Base-by-base conservation (phyloP, 2,329 filamentous ascomycete species). In the Pseudogymnoascus sp. region DNA sequence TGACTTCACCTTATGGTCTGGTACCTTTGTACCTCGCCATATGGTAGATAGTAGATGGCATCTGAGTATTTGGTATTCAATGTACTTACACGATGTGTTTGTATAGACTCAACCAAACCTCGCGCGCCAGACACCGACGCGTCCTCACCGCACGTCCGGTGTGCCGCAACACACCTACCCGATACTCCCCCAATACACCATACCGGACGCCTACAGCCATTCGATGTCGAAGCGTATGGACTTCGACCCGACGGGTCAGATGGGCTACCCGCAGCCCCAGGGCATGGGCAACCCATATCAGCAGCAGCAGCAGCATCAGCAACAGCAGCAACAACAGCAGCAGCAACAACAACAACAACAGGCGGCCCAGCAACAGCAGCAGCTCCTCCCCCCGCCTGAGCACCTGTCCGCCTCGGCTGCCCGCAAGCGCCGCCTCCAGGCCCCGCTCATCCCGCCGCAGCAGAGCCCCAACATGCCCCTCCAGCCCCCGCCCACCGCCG, bases 321-420 rank as follows among this genome's bases (percentile, higher is more conserved):
- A 46, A 8, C 42, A 46, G 2, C 42, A 46, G 12, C 40, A 44
- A 14, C 42, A 46, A 14, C 42, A 46, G 5, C 12, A 11, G 12
- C 42, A 44, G 16, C 38, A 42, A 14, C 38, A 42, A 12, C 16
- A 46, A 21, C 21, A 21, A 21, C 21, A 21, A 8, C 40, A 21
- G 14, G 12, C 21, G 10, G 44, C 21, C 18, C 16, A 23, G 14
- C 44, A 53, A n/a, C 44, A 25, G 23, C 28, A 31, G n/a, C 53
- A 59, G 53, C 53, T 34, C n/a, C 53, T 34, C 1, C 25, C 34
- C 28, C 53, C 53, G 53, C 53, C 53, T n/a, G 53, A 59, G 34
- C 53, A 59, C 53, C 53, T 59, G n/a, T 34, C 53, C 53, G 53
- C 53, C n/a, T 59, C 53, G 28, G 53, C 53, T n/a, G 53, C 53